phyloP scores from a whole-genome alignment of 2,329 filamentous ascomycete genomes.

The Venturia effusa region DNA sequence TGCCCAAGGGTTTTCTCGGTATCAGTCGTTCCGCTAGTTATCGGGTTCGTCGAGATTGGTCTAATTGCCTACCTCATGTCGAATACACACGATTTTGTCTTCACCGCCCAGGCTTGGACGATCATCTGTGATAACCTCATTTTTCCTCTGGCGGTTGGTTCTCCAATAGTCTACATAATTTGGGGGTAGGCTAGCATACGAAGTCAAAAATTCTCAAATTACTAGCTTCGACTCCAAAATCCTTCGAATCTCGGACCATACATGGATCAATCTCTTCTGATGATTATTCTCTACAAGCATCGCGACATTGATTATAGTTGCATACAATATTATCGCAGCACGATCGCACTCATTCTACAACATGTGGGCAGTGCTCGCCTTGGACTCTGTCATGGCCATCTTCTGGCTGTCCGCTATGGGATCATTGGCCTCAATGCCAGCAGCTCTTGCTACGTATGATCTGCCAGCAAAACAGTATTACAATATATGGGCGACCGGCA shows the following conservation, averaged over 20 bases:
- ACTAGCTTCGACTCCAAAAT: not conserved
- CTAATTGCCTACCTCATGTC: conserved; percentile 20
- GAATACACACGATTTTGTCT: not conserved
- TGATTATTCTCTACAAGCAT: conserved; percentile 21
- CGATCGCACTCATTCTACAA: conserved; percentile 37
- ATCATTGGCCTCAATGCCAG: conserved; percentile 14
- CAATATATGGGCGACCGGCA: conserved; percentile 4
- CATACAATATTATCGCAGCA: conserved; percentile 39
- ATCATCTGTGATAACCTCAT: conserved; percentile 18
- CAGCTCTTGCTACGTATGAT: conserved; percentile 12
- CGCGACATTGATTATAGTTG: conserved; percentile 33
- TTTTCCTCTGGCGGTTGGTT: not conserved
- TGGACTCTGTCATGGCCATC: conserved; percentile 42
- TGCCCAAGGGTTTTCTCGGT: conserved; percentile 16
- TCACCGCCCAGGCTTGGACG: conserved; percentile 29
- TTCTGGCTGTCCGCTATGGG: conserved; percentile 37
- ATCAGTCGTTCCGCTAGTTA: conserved; percentile 22
- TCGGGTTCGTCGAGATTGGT: conserved; percentile 37
- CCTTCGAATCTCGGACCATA: not conserved
- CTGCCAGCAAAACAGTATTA: not conserved
- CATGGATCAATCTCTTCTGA: conserved; percentile 15
- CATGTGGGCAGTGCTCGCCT: conserved; percentile 41
- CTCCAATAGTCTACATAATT: not conserved
- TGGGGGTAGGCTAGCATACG: not conserved
- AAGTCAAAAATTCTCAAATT: no score